A percentile compares a stretch with the other conserved stretches of the same genome.
These are phyloP conservation scores for Hortaea sp. DNA, from an alignment of 2,329 filamentous ascomycete species.

Conservation along the genomic window DNA sequence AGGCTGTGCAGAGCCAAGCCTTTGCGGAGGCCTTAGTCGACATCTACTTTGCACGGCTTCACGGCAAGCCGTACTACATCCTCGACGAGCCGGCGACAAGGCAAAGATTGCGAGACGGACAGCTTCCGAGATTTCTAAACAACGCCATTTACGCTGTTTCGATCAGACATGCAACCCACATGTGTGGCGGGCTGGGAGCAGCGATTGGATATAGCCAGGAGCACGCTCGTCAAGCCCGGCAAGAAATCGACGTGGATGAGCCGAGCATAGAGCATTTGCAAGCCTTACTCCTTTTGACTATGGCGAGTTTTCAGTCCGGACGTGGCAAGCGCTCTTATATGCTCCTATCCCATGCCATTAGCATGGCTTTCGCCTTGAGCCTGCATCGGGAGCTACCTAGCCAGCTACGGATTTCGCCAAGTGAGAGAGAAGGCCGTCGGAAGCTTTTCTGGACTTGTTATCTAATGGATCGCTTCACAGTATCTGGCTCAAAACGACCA, in stretches of 20 bases:
- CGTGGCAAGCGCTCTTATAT: slow-evolving; percentile 81
- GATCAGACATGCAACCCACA: slow-evolving; percentile 58
- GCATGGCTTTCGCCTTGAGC: slow-evolving; percentile 75
- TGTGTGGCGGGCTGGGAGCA: slow-evolving; percentile 53
- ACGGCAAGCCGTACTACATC: slow-evolving; percentile 73
- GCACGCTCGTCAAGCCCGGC: slow-evolving; percentile 59
- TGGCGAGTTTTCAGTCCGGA: slow-evolving; percentile 66
- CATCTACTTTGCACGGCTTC: slow-evolving; percentile 68
- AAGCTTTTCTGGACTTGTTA: slow-evolving; percentile 88
- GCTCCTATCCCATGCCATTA: slow-evolving; percentile 68
- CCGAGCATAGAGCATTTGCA: slow-evolving; percentile 71
- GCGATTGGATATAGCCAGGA: slow-evolving; percentile 61
- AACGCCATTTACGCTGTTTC: slow-evolving; percentile 44
- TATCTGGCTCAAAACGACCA: slow-evolving; percentile 71
- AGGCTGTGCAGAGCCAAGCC: slow-evolving; percentile 1
- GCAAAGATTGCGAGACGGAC: slow-evolving; percentile 59
- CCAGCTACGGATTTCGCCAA: slow-evolving; percentile 50
- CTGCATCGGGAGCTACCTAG: slow-evolving; percentile 65
- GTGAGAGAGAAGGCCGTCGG: slow-evolving; percentile 66
- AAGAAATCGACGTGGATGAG: slow-evolving; percentile 66
- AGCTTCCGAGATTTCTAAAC: slow-evolving; percentile 45
- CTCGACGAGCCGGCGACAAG: slow-evolving; percentile 67
- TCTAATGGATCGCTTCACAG: slow-evolving; percentile 71
- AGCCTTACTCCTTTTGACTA: slow-evolving; percentile 62
- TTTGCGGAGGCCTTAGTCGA: slow-evolving; percentile 41